Evolutionary conservation across 768 basidiomycete genomes (phyloP), one percentile per base, ranked within the genome.

Genomic region (Cubamyces sp.): DNA sequence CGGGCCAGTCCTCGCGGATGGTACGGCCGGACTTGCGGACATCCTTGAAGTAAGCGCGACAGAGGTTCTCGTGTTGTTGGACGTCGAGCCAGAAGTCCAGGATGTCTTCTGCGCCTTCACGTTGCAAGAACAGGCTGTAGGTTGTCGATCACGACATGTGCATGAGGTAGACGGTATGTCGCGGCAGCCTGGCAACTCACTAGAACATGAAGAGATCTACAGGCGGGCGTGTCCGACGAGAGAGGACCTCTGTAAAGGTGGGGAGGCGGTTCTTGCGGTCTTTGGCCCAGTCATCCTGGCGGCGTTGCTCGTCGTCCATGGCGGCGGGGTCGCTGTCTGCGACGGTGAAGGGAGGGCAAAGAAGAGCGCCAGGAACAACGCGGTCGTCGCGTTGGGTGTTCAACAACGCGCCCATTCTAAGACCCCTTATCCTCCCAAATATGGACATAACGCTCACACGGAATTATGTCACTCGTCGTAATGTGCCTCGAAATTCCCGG

Each of bases 141-240:
- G 41, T 21, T 14, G 3, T n/a, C 47, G 19, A 65, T 58, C 52
- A 51, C 48, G 47, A 49, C 37, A 48, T 26, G 65, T 26, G 52
- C 45, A 46, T 55, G 46, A 51, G 50, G 52, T 19, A 21, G n/a
- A 12, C 59, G 63, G 56, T 56, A 54, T 50, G 66, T 45, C 25
- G 52, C 57, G 48, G 61, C 53, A 37, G 28, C 60, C 49, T 51
- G 57, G 16, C 45, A 16, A 91, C 92, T 76, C 72, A 97, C 95
- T 96, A 96, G 80, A 97, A 96, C 90, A 96, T 96, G 82, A 97
- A 99, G 56, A 99, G 82, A 79, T 99, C 97, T 34, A 99, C 94
- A 19, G 97, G 97, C 0, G 97, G 94, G 63, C 92, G 79, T 37
- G 96, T 97, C 71, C 90, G 84, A 68, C 96, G 83, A 19, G 91